These are phyloP conservation scores for Microdochium trichocladiopsis DNA, from an alignment of 2,329 filamentous ascomycete species.

Conservation along the genomic window DNA sequence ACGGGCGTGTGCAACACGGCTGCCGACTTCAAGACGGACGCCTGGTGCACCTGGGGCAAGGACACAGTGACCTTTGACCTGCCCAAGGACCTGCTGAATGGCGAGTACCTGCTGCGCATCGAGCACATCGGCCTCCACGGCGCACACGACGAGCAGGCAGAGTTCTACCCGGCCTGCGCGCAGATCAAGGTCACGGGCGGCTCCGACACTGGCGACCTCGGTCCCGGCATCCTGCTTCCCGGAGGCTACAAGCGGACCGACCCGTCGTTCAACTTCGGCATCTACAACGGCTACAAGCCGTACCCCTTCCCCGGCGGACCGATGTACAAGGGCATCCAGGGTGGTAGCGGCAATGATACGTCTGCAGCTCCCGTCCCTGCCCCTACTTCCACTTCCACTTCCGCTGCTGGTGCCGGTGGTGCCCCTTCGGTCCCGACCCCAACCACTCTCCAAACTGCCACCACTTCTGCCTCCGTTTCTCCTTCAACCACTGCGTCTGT, in stretches of 20 bases:
- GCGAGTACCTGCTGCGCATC: constrained; percentile 26
- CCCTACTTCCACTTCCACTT: background rate
- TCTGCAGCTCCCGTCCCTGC: background rate
- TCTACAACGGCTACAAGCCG: background rate
- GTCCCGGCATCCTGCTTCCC: constrained; percentile 36
- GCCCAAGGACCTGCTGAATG: constrained; percentile 20
- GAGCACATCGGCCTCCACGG: constrained; percentile 16
- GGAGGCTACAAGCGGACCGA: constrained; percentile 45
- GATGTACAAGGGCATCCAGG: background rate
- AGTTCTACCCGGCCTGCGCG: constrained; percentile 29
- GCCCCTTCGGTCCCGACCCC: background rate
- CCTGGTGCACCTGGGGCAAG: constrained; percentile 9
- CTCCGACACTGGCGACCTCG: background rate
- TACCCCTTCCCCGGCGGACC: background rate
- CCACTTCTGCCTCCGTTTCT: background rate
- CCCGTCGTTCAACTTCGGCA: constrained; percentile 11
- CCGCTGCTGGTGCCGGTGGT: background rate
- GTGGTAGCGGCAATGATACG: background rate
- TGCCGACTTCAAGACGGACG: constrained; percentile 1
- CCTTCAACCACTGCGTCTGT: background rate
- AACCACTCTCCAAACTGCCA: background rate
- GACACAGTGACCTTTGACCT: constrained; percentile 21
- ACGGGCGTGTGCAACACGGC: background rate
- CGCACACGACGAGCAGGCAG: background rate
- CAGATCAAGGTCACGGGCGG: constrained; percentile 45